phyloP scores from a whole-genome alignment of 345 rosid species.

The Physaria fendleri region DNA sequence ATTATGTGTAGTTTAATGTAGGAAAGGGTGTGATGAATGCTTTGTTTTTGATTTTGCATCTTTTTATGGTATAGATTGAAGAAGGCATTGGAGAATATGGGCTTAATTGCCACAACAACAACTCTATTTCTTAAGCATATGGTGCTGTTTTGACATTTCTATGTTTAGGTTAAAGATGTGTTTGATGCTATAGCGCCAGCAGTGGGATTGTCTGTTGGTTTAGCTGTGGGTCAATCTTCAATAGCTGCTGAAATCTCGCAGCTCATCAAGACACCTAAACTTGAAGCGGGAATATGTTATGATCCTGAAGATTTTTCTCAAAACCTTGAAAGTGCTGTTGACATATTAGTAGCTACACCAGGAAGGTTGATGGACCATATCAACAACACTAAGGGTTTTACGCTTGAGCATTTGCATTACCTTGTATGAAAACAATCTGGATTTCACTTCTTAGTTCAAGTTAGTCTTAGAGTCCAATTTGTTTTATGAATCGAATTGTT shows the following conservation, averaged over 20 bases:
- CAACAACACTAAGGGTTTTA: slow-evolving; percentile 76
- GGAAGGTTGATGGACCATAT: slow-evolving; percentile 99
- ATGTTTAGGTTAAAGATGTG: slow-evolving; percentile 75
- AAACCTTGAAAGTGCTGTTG: slow-evolving; percentile 65
- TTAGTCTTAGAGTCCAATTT: background rate
- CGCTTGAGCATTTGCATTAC: slow-evolving; percentile 87
- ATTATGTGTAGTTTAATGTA: too few species aligned
- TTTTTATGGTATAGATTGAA: slow-evolving; percentile 42
- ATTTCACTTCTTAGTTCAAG: background rate
- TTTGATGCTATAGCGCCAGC: slow-evolving; percentile 88
- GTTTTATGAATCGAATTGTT: slow-evolving; percentile 9
- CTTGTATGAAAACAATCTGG: slow-evolving; percentile 49
- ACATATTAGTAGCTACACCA: slow-evolving; percentile 92
- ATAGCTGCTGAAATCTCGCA: slow-evolving; percentile 76
- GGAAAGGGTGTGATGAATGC: too few species aligned
- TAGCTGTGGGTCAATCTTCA: slow-evolving; percentile 93
- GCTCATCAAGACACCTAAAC: slow-evolving; percentile 64
- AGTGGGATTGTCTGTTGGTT: slow-evolving; percentile 88
- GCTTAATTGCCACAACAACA: background rate
- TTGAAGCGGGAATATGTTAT: slow-evolving; percentile 82
- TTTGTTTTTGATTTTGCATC: background rate
- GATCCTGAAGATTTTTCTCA: slow-evolving; percentile 54
- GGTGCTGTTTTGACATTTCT: slow-evolving; percentile 7
- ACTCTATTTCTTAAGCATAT: background rate
- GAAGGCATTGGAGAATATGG: slow-evolving; percentile 55